Evolutionary conservation across 164 flowering plant species (phyloP).

Genomic region (Vitis rotundifolia): DNA sequence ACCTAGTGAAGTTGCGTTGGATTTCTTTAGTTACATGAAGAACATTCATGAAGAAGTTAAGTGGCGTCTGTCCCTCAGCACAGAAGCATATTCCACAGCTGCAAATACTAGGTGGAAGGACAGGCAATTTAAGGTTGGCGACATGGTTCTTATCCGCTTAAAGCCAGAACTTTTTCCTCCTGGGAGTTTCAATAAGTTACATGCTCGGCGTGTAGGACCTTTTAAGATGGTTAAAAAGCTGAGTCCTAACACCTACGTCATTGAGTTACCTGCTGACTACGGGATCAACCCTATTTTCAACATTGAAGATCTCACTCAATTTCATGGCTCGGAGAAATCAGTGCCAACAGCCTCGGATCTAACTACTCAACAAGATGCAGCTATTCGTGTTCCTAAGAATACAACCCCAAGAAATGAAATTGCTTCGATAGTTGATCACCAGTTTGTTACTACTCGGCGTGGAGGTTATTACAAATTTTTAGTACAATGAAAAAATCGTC

Average conservation of each 20-base stretch:
- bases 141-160: conserved; percentile 3
- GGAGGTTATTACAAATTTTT: too few species aligned
- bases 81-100: not conserved
- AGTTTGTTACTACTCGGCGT: too few species aligned
- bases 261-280: not conserved
- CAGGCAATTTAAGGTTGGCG: not conserved
- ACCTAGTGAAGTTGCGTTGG: too few species aligned
- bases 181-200: not conserved
- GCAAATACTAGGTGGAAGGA: not conserved
- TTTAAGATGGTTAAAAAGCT: not conserved
- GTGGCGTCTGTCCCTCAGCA: not conserved
- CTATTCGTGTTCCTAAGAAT: not conserved
- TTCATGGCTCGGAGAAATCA: not conserved
- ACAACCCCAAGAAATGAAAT: not conserved
- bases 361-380: not conserved
- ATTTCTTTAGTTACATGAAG: too few species aligned
- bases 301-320: too few species aligned
- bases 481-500: conserved; percentile 1
- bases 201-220: not conserved
- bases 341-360: not conserved
- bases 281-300: not conserved
- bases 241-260: too few species aligned
- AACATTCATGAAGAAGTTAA: not conserved
- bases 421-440: not conserved
- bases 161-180: not conserved